A percentile compares a stretch with the other conserved stretches of the same genome.
phyloP scores from a whole-genome alignment of 176 grass and related monocot species.

The Miscanthus lutarioriparius region DNA sequence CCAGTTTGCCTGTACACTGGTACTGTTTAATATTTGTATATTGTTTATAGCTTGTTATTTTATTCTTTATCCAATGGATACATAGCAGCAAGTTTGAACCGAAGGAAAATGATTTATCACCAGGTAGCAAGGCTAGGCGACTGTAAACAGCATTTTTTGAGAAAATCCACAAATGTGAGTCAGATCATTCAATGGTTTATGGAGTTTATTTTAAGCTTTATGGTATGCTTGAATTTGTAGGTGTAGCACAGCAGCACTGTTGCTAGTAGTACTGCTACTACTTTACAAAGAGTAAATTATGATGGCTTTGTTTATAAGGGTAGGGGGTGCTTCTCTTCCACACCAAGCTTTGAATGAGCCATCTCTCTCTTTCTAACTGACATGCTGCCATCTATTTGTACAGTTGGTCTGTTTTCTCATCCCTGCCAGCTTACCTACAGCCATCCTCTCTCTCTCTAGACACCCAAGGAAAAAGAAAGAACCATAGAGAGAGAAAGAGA shows the following conservation, averaged over 20 bases:
- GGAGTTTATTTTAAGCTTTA: background rate
- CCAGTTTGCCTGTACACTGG: background rate
- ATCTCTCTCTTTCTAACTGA: constrained; percentile 69
- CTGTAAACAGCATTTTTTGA: background rate
- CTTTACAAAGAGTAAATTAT: constrained; percentile 39
- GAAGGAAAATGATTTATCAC: constrained; percentile 19
- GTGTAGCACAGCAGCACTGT: constrained; percentile 18
- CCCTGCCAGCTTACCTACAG: constrained; percentile 62
- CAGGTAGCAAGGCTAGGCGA: background rate
- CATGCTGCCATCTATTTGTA: constrained; percentile 62
- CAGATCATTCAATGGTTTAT: background rate
- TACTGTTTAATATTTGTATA: constrained; percentile 7
- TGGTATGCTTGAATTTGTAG: background rate
- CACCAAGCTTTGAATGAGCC: constrained; percentile 84
- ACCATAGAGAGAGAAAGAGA: background rate
- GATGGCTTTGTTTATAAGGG: constrained; percentile 43
- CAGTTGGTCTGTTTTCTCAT: constrained; percentile 44
- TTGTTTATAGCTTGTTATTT: constrained; percentile 24
- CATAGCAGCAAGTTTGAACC: constrained; percentile 23
- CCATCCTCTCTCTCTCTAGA: constrained; percentile 28
- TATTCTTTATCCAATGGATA: background rate
- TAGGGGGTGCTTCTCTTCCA: constrained; percentile 86
- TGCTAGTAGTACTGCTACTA: constrained; percentile 27
- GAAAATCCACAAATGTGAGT: background rate
- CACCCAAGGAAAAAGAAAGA: background rate